A percentile compares a stretch with the other conserved stretches of the same genome.
These are phyloP conservation scores for Epipyxis sp. DNA, from an alignment of 108 stramenopile genomes.

Conservation along the genomic window DNA sequence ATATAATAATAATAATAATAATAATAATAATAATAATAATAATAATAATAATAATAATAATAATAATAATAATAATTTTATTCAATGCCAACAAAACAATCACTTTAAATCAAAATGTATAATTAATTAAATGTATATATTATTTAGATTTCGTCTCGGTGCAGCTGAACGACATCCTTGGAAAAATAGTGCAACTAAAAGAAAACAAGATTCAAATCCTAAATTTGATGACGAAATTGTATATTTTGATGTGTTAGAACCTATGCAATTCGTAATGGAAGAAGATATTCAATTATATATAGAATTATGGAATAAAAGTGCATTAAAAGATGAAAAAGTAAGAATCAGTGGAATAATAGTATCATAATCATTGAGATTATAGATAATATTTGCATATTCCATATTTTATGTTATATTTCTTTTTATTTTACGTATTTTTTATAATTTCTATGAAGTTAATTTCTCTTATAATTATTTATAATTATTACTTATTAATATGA, in stretches of 20 bases:
- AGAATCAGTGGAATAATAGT: slow-evolving; percentile 33
- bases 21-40: no score
- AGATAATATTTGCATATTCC: background rate
- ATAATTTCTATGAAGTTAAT: no score
- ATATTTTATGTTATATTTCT: background rate
- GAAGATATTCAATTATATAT: slow-evolving; percentile 55
- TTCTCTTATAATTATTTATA: no score
- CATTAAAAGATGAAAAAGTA: slow-evolving; percentile 39
- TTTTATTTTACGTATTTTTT: background rate
- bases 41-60: no score
- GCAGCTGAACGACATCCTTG: slow-evolving; percentile 2
- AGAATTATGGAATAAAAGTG: slow-evolving; percentile 54
- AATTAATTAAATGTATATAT: no score
- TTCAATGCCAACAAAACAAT: no score
- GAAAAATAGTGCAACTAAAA: slow-evolving; percentile 33
- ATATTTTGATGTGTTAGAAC: slow-evolving; percentile 58
- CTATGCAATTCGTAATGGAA: slow-evolving; percentile 45
- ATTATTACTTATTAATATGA: no score
- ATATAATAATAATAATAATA: no score
- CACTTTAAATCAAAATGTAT: no score
- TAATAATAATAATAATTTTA: no score
- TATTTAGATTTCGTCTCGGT: slow-evolving; percentile 10
- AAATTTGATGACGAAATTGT: slow-evolving; percentile 57
- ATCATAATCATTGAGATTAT: slow-evolving; percentile 31
- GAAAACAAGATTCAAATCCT: slow-evolving; percentile 51